Evolutionary conservation across 192 early-diverging fungal species (phyloP).

Genomic region (Coemansia sp.): DNA sequence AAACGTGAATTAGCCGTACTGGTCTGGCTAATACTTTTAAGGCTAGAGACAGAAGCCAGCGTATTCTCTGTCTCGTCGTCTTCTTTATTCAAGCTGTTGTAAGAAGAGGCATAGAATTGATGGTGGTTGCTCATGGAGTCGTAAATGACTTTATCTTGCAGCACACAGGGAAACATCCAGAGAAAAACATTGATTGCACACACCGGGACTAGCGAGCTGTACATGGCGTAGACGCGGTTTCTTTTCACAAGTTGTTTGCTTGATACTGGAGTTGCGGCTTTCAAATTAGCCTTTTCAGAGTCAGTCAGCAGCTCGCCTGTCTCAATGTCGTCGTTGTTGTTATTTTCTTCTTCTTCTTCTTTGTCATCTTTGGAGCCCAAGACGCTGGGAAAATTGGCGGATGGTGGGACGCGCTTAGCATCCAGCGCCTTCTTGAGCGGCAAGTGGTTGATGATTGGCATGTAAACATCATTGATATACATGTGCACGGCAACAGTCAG

Average conservation of each 20-base stretch:
- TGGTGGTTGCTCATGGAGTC: no score
- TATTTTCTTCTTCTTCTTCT: not conserved
- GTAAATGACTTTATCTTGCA: not conserved
- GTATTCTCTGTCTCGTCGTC: not conserved
- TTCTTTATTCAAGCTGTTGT: not conserved
- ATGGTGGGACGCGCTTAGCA: slow-evolving; percentile 26
- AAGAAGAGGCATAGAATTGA: not conserved
- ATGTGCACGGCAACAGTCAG: slow-evolving; percentile 56
- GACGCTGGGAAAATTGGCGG: slow-evolving; percentile 37
- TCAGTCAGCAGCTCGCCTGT: no score
- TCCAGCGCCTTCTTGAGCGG: slow-evolving; percentile 49
- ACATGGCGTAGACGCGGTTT: slow-evolving; percentile 36
- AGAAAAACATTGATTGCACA: slow-evolving; percentile 13
- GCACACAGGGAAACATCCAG: slow-evolving; percentile 10
- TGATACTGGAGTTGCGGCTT: not conserved
- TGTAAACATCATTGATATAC: slow-evolving; percentile 61
- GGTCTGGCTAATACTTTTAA: no score
- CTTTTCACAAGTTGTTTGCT: not conserved
- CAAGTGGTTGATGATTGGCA: slow-evolving; percentile 57
- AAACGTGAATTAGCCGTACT: no score
- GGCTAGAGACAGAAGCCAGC: no score
- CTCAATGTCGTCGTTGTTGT: not conserved
- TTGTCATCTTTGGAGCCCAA: not conserved
- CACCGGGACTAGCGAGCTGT: slow-evolving; percentile 35
- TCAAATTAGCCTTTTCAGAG: not conserved